Evolutionary conservation across 139 green algal genomes (phyloP), one percentile per base, ranked within the genome.

Genomic region (Dunaliella sp.): DNA sequence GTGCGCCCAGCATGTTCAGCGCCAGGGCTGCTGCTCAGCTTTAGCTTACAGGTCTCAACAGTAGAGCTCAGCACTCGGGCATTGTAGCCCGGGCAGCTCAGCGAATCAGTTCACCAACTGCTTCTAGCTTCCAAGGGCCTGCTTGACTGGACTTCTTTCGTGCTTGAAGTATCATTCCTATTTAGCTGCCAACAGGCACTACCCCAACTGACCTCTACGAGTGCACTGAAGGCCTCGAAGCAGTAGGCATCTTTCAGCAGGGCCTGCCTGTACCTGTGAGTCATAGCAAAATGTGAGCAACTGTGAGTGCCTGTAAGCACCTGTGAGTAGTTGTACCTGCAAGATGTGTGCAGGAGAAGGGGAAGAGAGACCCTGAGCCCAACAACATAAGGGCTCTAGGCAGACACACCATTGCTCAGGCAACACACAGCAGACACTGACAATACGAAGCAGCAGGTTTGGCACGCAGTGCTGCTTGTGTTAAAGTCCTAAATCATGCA

Each of bases 161-260:
- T 31, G n/a, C 33, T 16, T n/a, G 22, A 32, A 25, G 16, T 16
- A 16, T 25, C 26, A 12, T 30, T 36, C 58, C 24, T 74, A 21
- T 74, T 21, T 74, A 24, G 58, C 21, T 74, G 58, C 22, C 21
- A n/a, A 24, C 58, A 74, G 58, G 21, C 58, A 74, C 58, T 74
- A 74, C 58, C 58, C 21, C 24, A 24, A n/a, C 21, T 34, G 24
- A 85, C 81, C 58, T 85, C 58, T 22, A 85, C 32, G 12, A 85
- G 32, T 2, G 90, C 88, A 76, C 95, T 92, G 83, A 98, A 97
- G 7, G 97, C 97, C 87, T 99, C 97, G 73, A 96, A 96, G 88
- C 97, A 99, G 87, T 96, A 98, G 0, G 97, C 92, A 89, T 99
- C 97, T 38, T 58, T 84, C 86, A 87, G 77, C 37, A 99, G 86